A percentile compares a stretch with the other conserved stretches of the same genome.
Conservation (phyloP, 2,329 filamentous ascomycete species). For the Cordyceps farinosa region DNA sequence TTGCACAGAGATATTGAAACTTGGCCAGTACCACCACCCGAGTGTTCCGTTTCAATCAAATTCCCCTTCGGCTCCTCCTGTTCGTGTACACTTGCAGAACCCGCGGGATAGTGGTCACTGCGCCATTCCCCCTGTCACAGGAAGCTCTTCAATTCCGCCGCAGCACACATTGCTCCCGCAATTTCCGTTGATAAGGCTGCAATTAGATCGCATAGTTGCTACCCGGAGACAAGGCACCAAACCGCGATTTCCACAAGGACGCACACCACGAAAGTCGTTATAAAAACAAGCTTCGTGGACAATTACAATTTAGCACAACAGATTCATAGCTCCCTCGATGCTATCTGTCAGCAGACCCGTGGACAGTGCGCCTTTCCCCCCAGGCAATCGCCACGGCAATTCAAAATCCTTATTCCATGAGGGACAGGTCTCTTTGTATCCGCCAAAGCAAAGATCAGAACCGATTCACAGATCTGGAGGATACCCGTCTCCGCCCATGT, state of each 20-base stretch:
- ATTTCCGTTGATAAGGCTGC: background rate
- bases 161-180: background rate
- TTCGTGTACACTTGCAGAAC: background rate
- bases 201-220: background rate
- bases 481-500: slow-evolving; percentile 73
- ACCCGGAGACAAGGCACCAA: background rate
- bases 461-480: slow-evolving; percentile 55
- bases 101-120: background rate
- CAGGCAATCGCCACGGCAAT: slow-evolving; percentile 34
- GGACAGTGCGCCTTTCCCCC: slow-evolving; percentile 18
- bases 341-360: slow-evolving; percentile 17
- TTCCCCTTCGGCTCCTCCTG: background rate
- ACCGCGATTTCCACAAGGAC: background rate
- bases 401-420: slow-evolving; percentile 54
- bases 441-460: slow-evolving; percentile 48
- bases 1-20: slow-evolving; percentile 13
- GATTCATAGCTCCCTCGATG: slow-evolving; percentile 8
- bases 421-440: slow-evolving; percentile 41
- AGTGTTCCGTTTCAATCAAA: slow-evolving; percentile 10
- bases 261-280: background rate
- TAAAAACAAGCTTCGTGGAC: background rate
- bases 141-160: background rate
- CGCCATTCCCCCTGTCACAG: background rate
- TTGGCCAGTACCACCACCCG: background rate
- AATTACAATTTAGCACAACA: background rate